Percentiles rank a stretch among this genome's conserved stretches.
phyloP scores from a whole-genome alignment of 805 yeast species.

The Kodamaea jinghongensis region DNA sequence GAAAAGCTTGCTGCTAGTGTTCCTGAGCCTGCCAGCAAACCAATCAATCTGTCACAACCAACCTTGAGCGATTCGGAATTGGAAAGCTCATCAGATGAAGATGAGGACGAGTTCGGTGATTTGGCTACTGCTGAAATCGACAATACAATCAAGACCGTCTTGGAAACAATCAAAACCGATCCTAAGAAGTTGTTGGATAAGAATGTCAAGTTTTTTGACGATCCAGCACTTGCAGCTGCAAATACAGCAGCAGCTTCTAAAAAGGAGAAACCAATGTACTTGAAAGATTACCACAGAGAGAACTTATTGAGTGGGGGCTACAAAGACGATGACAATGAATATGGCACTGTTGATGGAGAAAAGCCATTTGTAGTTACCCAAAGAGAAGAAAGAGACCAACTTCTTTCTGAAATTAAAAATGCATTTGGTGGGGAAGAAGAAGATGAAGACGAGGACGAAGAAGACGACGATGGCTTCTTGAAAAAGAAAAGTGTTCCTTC shows the following conservation, averaged over 20 bases:
- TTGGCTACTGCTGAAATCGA: slow-evolving; percentile 85
- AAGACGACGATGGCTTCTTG: slow-evolving; percentile 46
- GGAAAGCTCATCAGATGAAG: slow-evolving; percentile 49
- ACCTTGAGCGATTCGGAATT: slow-evolving; percentile 29
- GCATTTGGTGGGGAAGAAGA: slow-evolving; percentile 43
- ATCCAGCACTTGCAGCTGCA: slow-evolving; percentile 16
- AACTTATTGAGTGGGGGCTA: slow-evolving; percentile 68
- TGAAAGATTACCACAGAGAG: slow-evolving; percentile 91
- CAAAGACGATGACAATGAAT: slow-evolving; percentile 47
- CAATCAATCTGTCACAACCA: slow-evolving; percentile 19
- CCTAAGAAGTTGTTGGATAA: slow-evolving; percentile 67
- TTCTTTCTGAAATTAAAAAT: slow-evolving; percentile 73
- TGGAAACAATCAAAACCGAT: slow-evolving; percentile 64
- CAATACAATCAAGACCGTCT: slow-evolving; percentile 67
- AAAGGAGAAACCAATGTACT: slow-evolving; percentile 66
- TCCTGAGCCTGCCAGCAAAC: slow-evolving; percentile 13
- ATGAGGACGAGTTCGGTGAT: slow-evolving; percentile 91
- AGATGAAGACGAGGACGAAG: slow-evolving; percentile 31
- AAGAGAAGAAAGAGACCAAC: slow-evolving; percentile 66
- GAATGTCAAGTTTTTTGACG: slow-evolving; percentile 64
- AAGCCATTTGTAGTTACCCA: slow-evolving; percentile 76
- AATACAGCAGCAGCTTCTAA: slow-evolving; percentile 4
- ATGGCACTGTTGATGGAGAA: slow-evolving; percentile 47
- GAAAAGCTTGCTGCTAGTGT: slow-evolving; percentile 9
- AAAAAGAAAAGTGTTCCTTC: slow-evolving; percentile 48